Base-by-base conservation (phyloP, 2,329 filamentous ascomycete genomes). In the Colletotrichum endophyticum region DNA sequence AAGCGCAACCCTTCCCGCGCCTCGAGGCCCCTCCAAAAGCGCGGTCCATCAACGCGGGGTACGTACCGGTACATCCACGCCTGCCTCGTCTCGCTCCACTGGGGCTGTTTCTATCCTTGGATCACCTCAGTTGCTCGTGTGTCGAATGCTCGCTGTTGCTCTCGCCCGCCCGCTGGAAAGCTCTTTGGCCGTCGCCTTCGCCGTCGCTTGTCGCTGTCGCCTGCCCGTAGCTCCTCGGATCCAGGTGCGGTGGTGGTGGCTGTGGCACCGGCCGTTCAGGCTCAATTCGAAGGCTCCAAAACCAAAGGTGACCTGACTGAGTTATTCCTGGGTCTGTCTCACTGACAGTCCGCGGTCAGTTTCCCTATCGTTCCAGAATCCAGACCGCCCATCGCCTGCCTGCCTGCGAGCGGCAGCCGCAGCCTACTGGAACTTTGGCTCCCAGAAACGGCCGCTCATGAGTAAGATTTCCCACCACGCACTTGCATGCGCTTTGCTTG, bases 31-130 rank as follows among this genome's bases (percentile, higher is more conserved):
- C 39, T 61, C 32, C 36, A 69, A 39, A 53, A 32, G 63, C 57
- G 61, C 62, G 39, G 57, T 64, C 69, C 30, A 32, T 70, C 70
- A 73, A 49, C 63, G 73, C 59, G 73, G 73, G 70, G 64, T 61
- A 73, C 70, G 73, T 73, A 73, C 57, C 64, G 64, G 30, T 70
- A 70, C 73, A 34, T 32, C 25, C 6, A 12, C 44, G 19, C 4
- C 30, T 27, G 49, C 39, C 62, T 71, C 72, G 44, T 64, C 36
- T 61, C 27, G 44, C n/a, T 39, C 73, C 70, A 32, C 70, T 49
- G 44, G 44, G 44, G n/a, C n/a, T 70, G 73, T 70, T 73, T 36
- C 70, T 76, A 76, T 73, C 73, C 73, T 73, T 76, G 73, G 73
- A 73, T 53, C 49, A 13, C 44, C 44, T 49, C 44, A 49, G 44